Evolutionary conservation across 495 filamentous ascomycete genomes (phyloP).

Genomic region (Chaetomidium leptoderma): DNA sequence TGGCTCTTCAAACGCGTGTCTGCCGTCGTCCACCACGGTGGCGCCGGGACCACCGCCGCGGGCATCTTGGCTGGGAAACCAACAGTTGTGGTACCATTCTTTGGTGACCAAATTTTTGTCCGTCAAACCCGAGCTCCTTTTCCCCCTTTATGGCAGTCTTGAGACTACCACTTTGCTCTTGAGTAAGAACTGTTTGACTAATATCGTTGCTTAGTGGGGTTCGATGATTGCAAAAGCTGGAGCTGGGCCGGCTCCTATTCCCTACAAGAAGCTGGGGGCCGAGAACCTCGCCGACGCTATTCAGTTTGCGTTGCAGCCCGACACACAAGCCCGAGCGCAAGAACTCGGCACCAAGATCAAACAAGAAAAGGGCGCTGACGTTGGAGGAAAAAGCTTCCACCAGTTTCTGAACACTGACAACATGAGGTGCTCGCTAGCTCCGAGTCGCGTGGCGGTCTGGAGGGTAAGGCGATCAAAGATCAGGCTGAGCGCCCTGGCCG

Average conservation of each 20-base stretch:
- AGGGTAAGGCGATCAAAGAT: conserved; percentile 59
- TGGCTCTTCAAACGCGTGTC: conserved; percentile 77
- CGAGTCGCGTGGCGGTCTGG: conserved; percentile 65
- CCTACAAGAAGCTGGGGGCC: conserved; percentile 61
- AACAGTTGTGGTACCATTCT: conserved; percentile 77
- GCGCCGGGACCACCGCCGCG: conserved; percentile 75
- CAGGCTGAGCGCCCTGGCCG: conserved; percentile 65
- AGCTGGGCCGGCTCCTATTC: conserved; percentile 68
- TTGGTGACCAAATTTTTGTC: conserved; percentile 81
- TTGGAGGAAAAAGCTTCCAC: conserved; percentile 66
- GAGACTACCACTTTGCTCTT: no score
- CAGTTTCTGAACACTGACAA: conserved; percentile 56
- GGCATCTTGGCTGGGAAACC: conserved; percentile 65
- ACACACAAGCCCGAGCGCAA: conserved; percentile 52
- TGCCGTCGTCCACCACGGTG: conserved; percentile 76
- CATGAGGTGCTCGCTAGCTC: conserved; percentile 61
- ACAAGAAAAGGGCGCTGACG: conserved; percentile 58
- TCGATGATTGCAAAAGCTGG: conserved; percentile 66
- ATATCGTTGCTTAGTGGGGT: no score
- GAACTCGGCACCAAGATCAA: conserved; percentile 58
- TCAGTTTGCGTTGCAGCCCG: conserved; percentile 51
- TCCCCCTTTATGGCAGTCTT: no score
- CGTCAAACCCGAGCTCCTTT: no score
- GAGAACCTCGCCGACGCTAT: conserved; percentile 62
- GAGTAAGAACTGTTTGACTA: no score